Evolutionary conservation across 768 basidiomycete genomes (phyloP).

Genomic region (Boletus rex-veris): DNA sequence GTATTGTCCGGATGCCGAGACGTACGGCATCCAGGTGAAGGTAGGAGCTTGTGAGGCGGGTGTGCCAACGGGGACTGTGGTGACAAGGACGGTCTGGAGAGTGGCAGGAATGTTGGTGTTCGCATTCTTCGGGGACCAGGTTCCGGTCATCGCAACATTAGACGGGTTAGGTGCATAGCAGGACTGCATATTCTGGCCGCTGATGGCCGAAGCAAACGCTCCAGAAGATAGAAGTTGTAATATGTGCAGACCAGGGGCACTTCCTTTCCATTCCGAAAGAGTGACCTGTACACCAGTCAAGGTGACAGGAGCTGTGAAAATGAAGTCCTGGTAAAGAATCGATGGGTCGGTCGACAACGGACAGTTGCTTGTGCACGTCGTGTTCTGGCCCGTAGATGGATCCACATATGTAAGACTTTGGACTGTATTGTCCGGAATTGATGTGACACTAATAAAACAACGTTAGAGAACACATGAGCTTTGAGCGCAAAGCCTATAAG

Average conservation of each 20-base stretch:
- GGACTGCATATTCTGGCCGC: slow-evolving; percentile 55
- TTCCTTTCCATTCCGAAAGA: slow-evolving; percentile 71
- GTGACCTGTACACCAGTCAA: slow-evolving; percentile 90
- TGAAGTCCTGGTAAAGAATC: slow-evolving; percentile 89
- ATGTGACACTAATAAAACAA: slow-evolving; percentile 57
- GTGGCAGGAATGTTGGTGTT: slow-evolving; percentile 80
- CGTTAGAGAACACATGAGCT: slow-evolving; percentile 1
- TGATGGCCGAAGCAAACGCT: slow-evolving; percentile 77
- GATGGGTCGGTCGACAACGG: slow-evolving; percentile 75
- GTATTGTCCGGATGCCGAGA: slow-evolving; percentile 87
- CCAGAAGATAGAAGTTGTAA: slow-evolving; percentile 92
- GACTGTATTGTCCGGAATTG: slow-evolving; percentile 86
- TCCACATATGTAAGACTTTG: slow-evolving; percentile 77
- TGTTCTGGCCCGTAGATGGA: slow-evolving; percentile 66
- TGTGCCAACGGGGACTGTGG: slow-evolving; percentile 64
- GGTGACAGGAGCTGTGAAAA: slow-evolving; percentile 60
- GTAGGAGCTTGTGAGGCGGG: slow-evolving; percentile 60
- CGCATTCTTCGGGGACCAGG: slow-evolving; percentile 63
- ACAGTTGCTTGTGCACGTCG: slow-evolving; percentile 75
- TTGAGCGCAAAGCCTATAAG: background rate
- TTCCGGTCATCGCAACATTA: slow-evolving; percentile 60
- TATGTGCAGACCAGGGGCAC: slow-evolving; percentile 79
- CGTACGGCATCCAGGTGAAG: slow-evolving; percentile 88
- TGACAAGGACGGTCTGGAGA: slow-evolving; percentile 66
- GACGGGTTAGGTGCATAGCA: slow-evolving; percentile 80